These are phyloP conservation scores for Lactuca saligna DNA, from an alignment of 129 eudicot genomes.

Conservation along the genomic window DNA sequence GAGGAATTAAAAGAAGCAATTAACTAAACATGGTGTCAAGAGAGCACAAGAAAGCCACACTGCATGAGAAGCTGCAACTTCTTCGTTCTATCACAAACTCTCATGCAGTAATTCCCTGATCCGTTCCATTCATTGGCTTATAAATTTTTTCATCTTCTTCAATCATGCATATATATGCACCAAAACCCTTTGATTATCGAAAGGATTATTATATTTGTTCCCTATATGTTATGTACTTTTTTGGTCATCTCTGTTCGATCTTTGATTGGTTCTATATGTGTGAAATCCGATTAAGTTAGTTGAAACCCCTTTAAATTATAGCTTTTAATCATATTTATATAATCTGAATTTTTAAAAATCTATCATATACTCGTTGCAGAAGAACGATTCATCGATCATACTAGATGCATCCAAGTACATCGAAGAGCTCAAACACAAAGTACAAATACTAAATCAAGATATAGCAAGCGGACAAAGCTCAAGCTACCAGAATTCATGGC, in stretches of 20 bases:
- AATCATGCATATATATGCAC: neutral
- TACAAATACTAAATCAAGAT: constrained; percentile 74
- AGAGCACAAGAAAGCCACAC: constrained; percentile 74
- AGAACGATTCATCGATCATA: constrained; percentile 68
- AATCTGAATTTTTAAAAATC: neutral
- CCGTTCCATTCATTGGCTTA: constrained; percentile 32
- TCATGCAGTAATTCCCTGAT: constrained; percentile 80
- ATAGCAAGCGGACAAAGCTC: constrained; percentile 41
- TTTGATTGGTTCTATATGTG: neutral
- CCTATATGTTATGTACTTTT: neutral
- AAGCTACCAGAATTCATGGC: constrained; percentile 50
- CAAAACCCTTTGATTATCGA: neutral
- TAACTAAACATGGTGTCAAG: constrained; percentile 62
- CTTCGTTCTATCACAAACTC: constrained; percentile 96
- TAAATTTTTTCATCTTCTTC: constrained; percentile 21
- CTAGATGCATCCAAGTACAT: constrained; percentile 89
- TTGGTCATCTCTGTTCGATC: neutral
- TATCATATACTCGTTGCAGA: constrained; percentile 40
- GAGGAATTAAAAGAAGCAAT: neutral
- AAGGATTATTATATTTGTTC: neutral
- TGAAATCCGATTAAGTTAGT: neutral
- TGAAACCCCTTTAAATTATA: neutral
- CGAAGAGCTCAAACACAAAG: constrained; percentile 73
- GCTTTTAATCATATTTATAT: too few relatives aligned
- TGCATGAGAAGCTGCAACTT: constrained; percentile 98